Base-by-base conservation (phyloP, 306 rosid species). In the Castanea sativa region DNA sequence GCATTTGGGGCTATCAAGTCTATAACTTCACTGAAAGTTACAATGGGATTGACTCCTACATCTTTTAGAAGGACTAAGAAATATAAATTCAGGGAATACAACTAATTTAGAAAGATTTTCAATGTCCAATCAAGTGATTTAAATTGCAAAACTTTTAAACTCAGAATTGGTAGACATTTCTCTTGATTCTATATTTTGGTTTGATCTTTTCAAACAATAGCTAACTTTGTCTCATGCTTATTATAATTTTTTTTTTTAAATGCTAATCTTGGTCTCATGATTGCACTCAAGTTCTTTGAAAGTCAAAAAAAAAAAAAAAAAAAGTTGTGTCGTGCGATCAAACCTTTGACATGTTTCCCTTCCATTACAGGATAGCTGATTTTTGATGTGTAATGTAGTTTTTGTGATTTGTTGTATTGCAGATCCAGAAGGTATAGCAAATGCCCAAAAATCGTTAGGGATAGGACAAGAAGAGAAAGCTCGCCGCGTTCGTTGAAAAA, bases 391-490 rank as follows among this genome's bases (percentile, higher is more conserved):
- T 15, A 67, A 8, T 43, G 1, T 61, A 9, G 55, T 76, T 71
- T 25, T 30, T 23, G 29, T 55, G 55, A 23, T 69, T n/a, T 21
- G 27, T 72, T 60, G 15, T 23, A 52, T 51, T 64, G 79, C 85
- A 87, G 89, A 87, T 83, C 91, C 89, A 2, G 87, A 87, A 71
- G 88, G 91, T 18, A 79, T 87, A 71, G 91, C 87, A 52, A 80
- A 79, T 52, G 91, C 85, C 3, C 88, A 87, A 82, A 87, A 85
- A 72, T 87, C 91, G 1, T 88, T 87, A 6, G 91, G 91, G 19
- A 29, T 87, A 20, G 91, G 88, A 25, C 91, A 85, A 76, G 91
- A 87, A 77, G 91, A 87, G 74, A 87, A 80, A 75, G 83, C 30
- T 30, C 87, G 87, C 4, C 76, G 78, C 0, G 82, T 85, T 11